These are phyloP conservation scores for Crithidia bombi DNA, from an alignment of 208 protist genomes.

Conservation along the genomic window DNA sequence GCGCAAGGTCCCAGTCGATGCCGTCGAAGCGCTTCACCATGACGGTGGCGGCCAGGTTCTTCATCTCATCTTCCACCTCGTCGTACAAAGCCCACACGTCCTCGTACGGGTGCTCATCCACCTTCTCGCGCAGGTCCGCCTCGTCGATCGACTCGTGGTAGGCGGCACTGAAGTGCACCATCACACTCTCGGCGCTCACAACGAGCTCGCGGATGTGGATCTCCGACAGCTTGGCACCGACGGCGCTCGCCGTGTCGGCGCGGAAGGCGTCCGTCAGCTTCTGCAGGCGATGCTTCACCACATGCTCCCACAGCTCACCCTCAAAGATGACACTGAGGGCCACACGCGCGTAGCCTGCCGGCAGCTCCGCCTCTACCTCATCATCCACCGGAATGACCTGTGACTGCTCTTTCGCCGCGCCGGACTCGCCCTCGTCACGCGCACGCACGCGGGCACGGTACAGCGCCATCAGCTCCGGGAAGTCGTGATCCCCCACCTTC, in stretches of 20 bases:
- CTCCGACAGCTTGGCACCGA: conserved; percentile 28
- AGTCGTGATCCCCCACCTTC: conserved; percentile 34
- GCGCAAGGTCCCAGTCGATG: conserved; percentile 45
- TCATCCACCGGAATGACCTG: conserved; percentile 21
- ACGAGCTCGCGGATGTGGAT: conserved; percentile 35
- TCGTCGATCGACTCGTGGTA: conserved; percentile 1
- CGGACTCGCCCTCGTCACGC: conserved; percentile 14
- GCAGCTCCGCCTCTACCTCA: conserved; percentile 17
- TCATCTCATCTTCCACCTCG: conserved; percentile 22
- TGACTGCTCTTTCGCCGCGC: conserved; percentile 4
- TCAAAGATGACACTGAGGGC: conserved; percentile 55
- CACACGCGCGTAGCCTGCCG: conserved; percentile 25
- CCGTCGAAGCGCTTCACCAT: conserved; percentile 54
- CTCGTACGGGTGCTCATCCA: conserved; percentile 35
- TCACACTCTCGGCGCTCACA: conserved; percentile 21
- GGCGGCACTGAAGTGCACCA: conserved; percentile 25
- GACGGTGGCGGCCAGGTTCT: not conserved
- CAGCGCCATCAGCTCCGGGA: conserved; percentile 55
- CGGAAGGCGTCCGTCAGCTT: conserved; percentile 41
- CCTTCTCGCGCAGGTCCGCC: conserved; percentile 7
- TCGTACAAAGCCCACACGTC: conserved; percentile 39
- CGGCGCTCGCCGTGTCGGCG: conserved; percentile 37
- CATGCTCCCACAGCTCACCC: conserved; percentile 41
- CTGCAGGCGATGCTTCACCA: conserved; percentile 29
- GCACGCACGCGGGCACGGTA: conserved; percentile 47